These are phyloP conservation scores for Alternaria gansuensis DNA, from an alignment of 2,329 filamentous ascomycete species.

Conservation along the genomic window DNA sequence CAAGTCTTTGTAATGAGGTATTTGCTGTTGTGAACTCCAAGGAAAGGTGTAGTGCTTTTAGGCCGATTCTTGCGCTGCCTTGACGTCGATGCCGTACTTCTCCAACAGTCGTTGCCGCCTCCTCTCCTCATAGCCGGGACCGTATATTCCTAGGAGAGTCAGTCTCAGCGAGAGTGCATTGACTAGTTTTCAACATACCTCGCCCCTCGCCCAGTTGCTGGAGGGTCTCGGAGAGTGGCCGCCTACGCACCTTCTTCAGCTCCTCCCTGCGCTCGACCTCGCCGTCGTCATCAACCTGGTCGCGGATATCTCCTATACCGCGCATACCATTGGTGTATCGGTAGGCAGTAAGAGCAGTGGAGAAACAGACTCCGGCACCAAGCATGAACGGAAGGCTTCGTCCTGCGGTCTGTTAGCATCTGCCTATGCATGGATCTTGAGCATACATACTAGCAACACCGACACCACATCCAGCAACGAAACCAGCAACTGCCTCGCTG, in stretches of 20 bases:
- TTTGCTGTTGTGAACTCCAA: constrained; percentile 33
- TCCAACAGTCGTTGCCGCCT: constrained; percentile 82
- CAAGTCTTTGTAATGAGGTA: constrained; percentile 22
- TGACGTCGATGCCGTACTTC: constrained; percentile 85
- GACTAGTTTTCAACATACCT: constrained; percentile 64
- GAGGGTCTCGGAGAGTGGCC: constrained; percentile 81
- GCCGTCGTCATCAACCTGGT: constrained; percentile 69
- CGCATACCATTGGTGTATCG: constrained; percentile 72
- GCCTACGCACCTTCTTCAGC: constrained; percentile 75
- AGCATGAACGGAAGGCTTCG: constrained; percentile 75
- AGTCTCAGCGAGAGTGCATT: constrained; percentile 15
- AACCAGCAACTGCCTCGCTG: constrained; percentile 79
- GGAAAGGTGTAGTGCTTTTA: constrained; percentile 28
- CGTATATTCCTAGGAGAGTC: constrained; percentile 72
- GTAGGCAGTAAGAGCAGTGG: constrained; percentile 68
- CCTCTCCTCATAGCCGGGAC: constrained; percentile 84
- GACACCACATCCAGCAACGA: constrained; percentile 75
- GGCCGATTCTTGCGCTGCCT: constrained; percentile 40
- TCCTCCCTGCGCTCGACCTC: constrained; percentile 81
- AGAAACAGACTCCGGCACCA: constrained; percentile 70
- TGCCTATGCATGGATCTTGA: neutral
- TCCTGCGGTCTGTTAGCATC: constrained; percentile 53
- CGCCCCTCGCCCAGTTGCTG: constrained; percentile 84
- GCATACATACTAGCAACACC: constrained; percentile 72
- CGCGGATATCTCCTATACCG: constrained; percentile 57